A percentile compares a stretch with the other conserved stretches of the same genome.
Conservation (phyloP, 176 grass and related monocot species). For the Oryza rufipogon region DNA sequence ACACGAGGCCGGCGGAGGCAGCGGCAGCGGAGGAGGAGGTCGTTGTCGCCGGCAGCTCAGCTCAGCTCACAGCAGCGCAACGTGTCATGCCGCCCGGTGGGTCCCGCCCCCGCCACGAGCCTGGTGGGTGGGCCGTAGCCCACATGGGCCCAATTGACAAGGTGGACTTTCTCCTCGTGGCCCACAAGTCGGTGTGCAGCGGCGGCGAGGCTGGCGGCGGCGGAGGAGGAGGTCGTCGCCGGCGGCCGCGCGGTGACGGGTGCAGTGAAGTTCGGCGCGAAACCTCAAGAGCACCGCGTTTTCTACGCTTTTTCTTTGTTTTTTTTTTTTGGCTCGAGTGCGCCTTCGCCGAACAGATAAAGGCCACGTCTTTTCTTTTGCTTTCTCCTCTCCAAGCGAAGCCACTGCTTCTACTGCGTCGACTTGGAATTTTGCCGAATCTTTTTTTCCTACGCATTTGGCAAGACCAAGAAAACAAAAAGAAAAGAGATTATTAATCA, state of each 20-base stretch:
- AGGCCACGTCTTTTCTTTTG: slow-evolving; percentile 12
- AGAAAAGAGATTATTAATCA: background rate
- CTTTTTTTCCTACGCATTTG: background rate
- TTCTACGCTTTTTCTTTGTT: background rate
- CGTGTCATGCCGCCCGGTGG: too few relatives aligned
- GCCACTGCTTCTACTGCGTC: background rate
- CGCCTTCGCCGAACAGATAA: slow-evolving; percentile 27
- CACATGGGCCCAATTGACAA: too few relatives aligned
- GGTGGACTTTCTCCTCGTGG: too few relatives aligned
- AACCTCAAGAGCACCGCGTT: background rate
- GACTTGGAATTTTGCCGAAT: background rate
- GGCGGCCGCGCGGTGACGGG: background rate
- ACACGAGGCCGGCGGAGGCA: background rate
- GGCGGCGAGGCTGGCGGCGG: too few relatives aligned
- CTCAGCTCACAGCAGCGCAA: too few relatives aligned
- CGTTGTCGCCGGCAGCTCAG: background rate
- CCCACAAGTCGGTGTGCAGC: too few relatives aligned
- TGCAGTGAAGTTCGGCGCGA: background rate
- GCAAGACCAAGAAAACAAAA: background rate
- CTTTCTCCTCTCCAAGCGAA: slow-evolving; percentile 5
- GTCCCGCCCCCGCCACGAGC: too few relatives aligned
- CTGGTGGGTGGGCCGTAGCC: too few relatives aligned
- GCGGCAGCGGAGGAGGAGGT: background rate
- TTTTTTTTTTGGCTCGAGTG: background rate
- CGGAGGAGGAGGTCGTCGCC: too few relatives aligned